phyloP scores from a whole-genome alignment of 345 rosid genomes.

The Garcia nutans region DNA sequence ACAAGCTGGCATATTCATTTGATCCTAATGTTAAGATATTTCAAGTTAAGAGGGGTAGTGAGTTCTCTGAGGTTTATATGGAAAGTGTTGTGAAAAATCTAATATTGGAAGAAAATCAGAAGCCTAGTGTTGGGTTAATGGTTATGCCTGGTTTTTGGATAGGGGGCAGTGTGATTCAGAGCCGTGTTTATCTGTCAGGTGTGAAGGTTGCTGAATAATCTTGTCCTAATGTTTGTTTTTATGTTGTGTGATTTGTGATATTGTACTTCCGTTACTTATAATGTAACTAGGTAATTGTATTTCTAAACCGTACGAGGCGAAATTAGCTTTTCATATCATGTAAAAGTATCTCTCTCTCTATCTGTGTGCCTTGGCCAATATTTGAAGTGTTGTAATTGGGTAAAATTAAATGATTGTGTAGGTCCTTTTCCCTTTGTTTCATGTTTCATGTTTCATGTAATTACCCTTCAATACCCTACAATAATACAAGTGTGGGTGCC shows the following conservation, averaged over 20 bases:
- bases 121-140: constrained; percentile 67
- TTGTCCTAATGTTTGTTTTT: constrained; percentile 4
- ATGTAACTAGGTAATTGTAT: constrained; percentile 15
- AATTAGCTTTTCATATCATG: constrained; percentile 17
- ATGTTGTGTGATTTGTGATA: constrained; percentile 16
- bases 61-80: constrained; percentile 76
- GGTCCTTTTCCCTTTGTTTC: neutral
- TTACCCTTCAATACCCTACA: too few species aligned
- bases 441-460: too few species aligned
- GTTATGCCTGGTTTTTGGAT: constrained; percentile 87
- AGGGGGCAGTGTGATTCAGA: constrained; percentile 66
- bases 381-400: neutral
- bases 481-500: too few species aligned
- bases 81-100: constrained; percentile 70
- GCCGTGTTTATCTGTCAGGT: constrained; percentile 75
- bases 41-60: constrained; percentile 65
- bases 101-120: constrained; percentile 49
- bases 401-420: neutral
- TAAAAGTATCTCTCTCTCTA: neutral
- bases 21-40: constrained; percentile 64
- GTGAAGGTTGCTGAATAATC: constrained; percentile 52
- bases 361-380: neutral
- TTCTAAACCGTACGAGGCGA: constrained; percentile 14
- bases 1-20: constrained; percentile 69
- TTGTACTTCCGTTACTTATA: constrained; percentile 8